Base-by-base conservation (phyloP, 257 asterid species). In the Voacanga thouarsii region DNA sequence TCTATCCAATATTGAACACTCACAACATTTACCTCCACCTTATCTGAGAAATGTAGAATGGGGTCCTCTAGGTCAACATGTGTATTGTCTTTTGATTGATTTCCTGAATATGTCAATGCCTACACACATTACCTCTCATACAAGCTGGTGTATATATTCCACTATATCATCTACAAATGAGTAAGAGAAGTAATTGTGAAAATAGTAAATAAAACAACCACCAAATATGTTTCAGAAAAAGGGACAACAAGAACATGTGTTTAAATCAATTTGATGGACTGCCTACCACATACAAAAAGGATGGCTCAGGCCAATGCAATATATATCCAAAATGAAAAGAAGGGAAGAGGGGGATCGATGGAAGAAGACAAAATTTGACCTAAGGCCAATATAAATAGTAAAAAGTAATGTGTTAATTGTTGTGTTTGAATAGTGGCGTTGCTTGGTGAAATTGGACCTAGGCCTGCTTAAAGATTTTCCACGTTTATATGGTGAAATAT, bases 221-320 rank as follows among this genome's bases (percentile, higher is more conserved):
- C 33, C 6, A n/a, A 59, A 51, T 59, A 7, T 72, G 76, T 50
- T 72, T 51, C 59, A 30, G 5, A 33, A 51, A 12, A 30, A 72
- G 64, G 49, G 28, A 72, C 64, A 72, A 51, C 19, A 72, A 50
- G 33, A 16, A 30, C 18, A 30, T 72, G 30, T 51, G 33, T 18
- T 49, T 8, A 7, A 15, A 51, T 49, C 55, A 26, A 6, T 71
- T 55, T 50, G 45, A 19, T 71, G 11, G 26, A 49, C 37, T 14
- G 45, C 28, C n/a, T 26, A 16, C 75, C 75, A 24, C 75, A 71
- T 12, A 28, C 45, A 71, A 24, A 71, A 71, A 49, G 30, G 60
- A 49, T 23, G 14, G 60, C 12, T 47, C 43, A 47, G 16, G 26
- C 75, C 63, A 26, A 71, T 15, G 37, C 19, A 21, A 14, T 23